A percentile compares a stretch with the other conserved stretches of the same genome.
Evolutionary conservation across 2,329 filamentous ascomycete species (phyloP).

Genomic region (Cytospora mali): DNA sequence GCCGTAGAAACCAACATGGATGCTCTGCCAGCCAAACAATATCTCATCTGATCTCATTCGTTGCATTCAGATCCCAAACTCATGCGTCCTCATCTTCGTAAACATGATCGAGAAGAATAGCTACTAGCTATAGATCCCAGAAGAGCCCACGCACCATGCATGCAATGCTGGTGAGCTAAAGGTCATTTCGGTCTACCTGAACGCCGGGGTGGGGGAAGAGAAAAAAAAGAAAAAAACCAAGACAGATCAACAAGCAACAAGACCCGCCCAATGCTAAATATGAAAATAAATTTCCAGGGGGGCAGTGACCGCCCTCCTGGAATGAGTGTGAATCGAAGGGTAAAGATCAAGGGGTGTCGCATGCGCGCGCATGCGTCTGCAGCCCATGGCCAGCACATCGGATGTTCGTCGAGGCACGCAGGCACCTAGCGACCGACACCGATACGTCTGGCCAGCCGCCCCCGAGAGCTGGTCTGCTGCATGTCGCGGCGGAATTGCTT

Average conservation of each 20-base stretch:
- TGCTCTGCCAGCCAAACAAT: not conserved
- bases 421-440: slow-evolving; percentile 18
- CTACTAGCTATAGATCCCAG: not conserved
- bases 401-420: not conserved
- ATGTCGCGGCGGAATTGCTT: slow-evolving; percentile 33
- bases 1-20: not conserved
- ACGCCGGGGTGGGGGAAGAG: not conserved
- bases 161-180: slow-evolving; percentile 8
- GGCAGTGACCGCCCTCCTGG: not conserved
- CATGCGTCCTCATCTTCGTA: slow-evolving; percentile 12
- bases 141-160: slow-evolving; percentile 2
- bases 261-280: slow-evolving; percentile 7
- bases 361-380: not conserved
- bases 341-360: not conserved
- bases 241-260: not conserved
- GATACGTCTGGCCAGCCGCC: slow-evolving; percentile 25
- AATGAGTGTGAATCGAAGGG: slow-evolving; percentile 11
- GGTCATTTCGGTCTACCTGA: slow-evolving; percentile 19
- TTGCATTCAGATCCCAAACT: not conserved
- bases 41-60: not conserved
- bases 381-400: not conserved
- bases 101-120: slow-evolving; percentile 12
- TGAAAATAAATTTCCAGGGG: not conserved
- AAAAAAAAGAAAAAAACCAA: not conserved
- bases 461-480: slow-evolving; percentile 14